These are phyloP conservation scores for Cucumis melo DNA, from an alignment of 306 rosid species.

Conservation along the genomic window DNA sequence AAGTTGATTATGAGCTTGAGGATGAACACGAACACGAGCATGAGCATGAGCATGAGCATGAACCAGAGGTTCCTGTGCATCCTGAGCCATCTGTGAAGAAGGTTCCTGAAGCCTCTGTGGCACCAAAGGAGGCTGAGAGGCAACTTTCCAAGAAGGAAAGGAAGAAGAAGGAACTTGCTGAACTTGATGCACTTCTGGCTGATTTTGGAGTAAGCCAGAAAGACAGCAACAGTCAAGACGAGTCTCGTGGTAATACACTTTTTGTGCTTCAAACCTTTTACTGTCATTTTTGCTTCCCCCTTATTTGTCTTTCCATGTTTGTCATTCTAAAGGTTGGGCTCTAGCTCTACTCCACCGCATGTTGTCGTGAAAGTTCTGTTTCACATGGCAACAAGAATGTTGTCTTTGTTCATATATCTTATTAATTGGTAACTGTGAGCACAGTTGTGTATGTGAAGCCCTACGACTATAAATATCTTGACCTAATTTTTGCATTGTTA, in stretches of 20 bases:
- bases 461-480: background rate
- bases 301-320: background rate
- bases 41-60: slow-evolving; percentile 51
- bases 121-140: slow-evolving; percentile 66
- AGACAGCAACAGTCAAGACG: slow-evolving; percentile 53
- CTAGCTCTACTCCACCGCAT: background rate
- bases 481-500: background rate
- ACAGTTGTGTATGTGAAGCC: background rate
- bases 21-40: slow-evolving; percentile 82
- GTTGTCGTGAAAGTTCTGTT: background rate
- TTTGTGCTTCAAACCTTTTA: background rate
- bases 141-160: slow-evolving; percentile 85
- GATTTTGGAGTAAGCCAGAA: slow-evolving; percentile 62
- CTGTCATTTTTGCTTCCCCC: background rate
- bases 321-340: background rate
- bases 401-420: background rate
- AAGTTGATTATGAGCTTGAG: slow-evolving; percentile 78
- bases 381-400: background rate
- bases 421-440: background rate
- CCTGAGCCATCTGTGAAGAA: slow-evolving; percentile 44
- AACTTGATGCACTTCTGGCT: slow-evolving; percentile 91
- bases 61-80: slow-evolving; percentile 32
- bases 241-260: slow-evolving; percentile 42
- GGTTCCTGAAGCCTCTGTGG: slow-evolving; percentile 31
- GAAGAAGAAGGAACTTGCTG: slow-evolving; percentile 93